Base-by-base conservation (phyloP, 2,329 filamentous ascomycete genomes). In the Fusarium sp. region DNA sequence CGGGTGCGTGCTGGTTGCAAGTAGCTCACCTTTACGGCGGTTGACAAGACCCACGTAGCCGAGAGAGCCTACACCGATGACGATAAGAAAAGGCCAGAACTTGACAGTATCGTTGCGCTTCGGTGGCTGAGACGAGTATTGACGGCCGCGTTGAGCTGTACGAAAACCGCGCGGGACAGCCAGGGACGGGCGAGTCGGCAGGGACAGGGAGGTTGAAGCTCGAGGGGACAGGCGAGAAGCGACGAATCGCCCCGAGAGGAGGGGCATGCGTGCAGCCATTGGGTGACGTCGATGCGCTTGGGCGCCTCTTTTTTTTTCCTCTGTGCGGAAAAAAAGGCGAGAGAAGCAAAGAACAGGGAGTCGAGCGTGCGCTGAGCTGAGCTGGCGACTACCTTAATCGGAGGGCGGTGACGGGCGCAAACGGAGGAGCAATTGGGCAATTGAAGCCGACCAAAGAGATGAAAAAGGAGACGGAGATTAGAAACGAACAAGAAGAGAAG, bases 81-180 rank as follows among this genome's bases (percentile, higher is more conserved):
- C 79, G 56, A 79, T 76, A 49, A 85, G n/a, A 68, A 88, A 87
- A 2, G 86, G 86, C 85, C 85, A 87, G 76, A 88, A 87, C 77
- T 87, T 87, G 80, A 87, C 75, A 46, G 72, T 76, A 57, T 74
- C 78, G 44, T 75, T 72, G 46, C 78, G 77, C 16, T 76, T 77
- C 34, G 79, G 80, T 9, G 80, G 79, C 40, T 80, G 74, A 13
- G 81, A 80, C 57, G 82, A 84, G 69, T 83, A 89, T 78, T 72
- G 61, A 55, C 79, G 77, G 56, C 54, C 68, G 61, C 57, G 72
- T 70, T 59, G 72, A 62, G 57, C 36, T 29, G 42, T 60, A 51
- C 59, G 66, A 58, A 66, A 69, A 65, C 50, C 38, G 51, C 61
- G 56, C 51, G 64, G 46, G 64, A 65, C 20, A 29, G 60, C 51